A percentile compares a stretch with the other conserved stretches of the same genome.
These are phyloP conservation scores for Herpotrichia juniperi DNA, from an alignment of 2,329 filamentous ascomycete genomes.

Conservation along the genomic window DNA sequence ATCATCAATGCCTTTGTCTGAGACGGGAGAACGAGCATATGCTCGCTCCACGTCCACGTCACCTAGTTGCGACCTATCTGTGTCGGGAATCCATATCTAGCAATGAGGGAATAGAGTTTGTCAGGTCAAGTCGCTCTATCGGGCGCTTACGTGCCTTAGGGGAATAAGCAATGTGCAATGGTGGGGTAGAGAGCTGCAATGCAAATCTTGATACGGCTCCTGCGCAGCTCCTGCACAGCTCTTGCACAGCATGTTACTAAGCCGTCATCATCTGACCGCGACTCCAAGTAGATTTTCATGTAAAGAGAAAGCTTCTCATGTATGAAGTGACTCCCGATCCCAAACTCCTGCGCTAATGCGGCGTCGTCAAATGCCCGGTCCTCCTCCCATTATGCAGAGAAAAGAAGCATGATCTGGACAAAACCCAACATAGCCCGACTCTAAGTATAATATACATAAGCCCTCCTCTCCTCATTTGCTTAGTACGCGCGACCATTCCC, in stretches of 20 bases:
- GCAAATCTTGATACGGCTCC: no score
- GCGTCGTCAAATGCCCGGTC: constrained; percentile 12
- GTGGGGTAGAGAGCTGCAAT: background rate
- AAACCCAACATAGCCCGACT: background rate
- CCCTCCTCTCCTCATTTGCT: background rate
- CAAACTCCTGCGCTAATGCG: constrained; percentile 22
- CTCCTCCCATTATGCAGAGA: constrained; percentile 2
- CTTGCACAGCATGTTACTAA: no score
- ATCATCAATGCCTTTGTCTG: background rate
- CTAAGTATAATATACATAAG: constrained; percentile 3
- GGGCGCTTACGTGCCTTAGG: no score
- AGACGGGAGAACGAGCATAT: background rate
- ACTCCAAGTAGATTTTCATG: background rate
- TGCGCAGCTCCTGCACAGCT: no score
- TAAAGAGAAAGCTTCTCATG: background rate
- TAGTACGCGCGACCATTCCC: constrained; percentile 34
- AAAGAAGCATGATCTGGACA: constrained; percentile 3
- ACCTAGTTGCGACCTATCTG: background rate
- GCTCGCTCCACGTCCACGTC: background rate
- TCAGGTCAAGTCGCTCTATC: no score
- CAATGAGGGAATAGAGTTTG: no score
- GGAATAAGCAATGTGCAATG: background rate
- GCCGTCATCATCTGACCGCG: background rate
- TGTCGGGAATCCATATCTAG: background rate
- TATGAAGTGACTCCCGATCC: background rate